Evolutionary conservation across 176 grass and related monocot genomes (phyloP).

Genomic region (Carex pumila): DNA sequence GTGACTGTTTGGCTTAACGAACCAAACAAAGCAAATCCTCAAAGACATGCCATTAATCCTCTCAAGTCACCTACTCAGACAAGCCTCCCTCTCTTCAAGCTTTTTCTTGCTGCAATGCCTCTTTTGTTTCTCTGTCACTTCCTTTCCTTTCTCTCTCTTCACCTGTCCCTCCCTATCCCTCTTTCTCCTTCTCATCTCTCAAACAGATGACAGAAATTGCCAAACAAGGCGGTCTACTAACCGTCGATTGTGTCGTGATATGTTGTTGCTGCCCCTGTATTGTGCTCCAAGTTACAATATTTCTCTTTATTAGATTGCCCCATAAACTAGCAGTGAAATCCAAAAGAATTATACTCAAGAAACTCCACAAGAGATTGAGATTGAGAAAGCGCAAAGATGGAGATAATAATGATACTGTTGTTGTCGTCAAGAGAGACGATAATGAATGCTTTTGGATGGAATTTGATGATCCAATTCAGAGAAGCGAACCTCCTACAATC

Average conservation of each 20-base stretch:
- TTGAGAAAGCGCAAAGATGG: not conserved
- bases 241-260: slow-evolving; percentile 79
- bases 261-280: slow-evolving; percentile 84
- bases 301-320: slow-evolving; percentile 66
- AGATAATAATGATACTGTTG: not conserved
- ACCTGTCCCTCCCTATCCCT: slow-evolving; percentile 4
- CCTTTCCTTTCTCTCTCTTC: not conserved
- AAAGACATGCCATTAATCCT: slow-evolving; percentile 25
- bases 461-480: not conserved
- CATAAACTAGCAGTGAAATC: slow-evolving; percentile 52
- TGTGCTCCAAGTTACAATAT: slow-evolving; percentile 80
- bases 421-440: slow-evolving; percentile 7
- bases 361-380: slow-evolving; percentile 29
- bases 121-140: not conserved
- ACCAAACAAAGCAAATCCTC: slow-evolving; percentile 43
- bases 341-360: slow-evolving; percentile 57
- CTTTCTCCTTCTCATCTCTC: not conserved
- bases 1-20: slow-evolving; percentile 40
- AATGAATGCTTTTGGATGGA: slow-evolving; percentile 19
- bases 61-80: slow-evolving; percentile 31
- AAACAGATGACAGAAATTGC: slow-evolving; percentile 23
- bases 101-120: not conserved
- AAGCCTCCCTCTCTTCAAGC: slow-evolving; percentile 36
- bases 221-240: slow-evolving; percentile 42
- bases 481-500: not conserved